phyloP scores from a whole-genome alignment of 2,329 filamentous ascomycete species.

The Diaporthe nobilis region DNA sequence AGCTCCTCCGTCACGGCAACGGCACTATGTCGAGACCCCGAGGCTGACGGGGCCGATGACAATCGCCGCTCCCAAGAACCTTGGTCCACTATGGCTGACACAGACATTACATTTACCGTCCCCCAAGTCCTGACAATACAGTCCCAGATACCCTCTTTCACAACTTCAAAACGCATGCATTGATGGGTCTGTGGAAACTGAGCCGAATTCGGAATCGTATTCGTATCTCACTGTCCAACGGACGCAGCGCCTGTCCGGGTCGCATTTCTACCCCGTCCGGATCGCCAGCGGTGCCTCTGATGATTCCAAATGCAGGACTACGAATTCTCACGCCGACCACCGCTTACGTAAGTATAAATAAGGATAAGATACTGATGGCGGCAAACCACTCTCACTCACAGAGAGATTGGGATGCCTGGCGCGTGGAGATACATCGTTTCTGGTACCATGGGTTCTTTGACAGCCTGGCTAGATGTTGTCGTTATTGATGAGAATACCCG shows the following conservation, averaged over 20 bases:
- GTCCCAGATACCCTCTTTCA: neutral
- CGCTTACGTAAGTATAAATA: neutral
- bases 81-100: constrained; percentile 1
- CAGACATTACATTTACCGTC: neutral
- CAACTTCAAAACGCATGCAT: neutral
- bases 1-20: constrained; percentile 36
- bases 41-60: constrained; percentile 31
- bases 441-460: neutral
- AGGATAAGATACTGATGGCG: neutral
- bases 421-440: neutral
- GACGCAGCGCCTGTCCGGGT: neutral
- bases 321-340: neutral
- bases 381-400: neutral
- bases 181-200: neutral
- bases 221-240: neutral
- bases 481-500: neutral
- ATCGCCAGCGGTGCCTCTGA: neutral
- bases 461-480: neutral
- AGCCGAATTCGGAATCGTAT: constrained; percentile 21
- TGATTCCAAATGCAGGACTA: neutral
- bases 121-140: neutral
- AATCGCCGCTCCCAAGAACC: constrained; percentile 14
- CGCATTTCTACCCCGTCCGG: neutral
- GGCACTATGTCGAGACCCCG: constrained; percentile 24
- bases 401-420: neutral